Evolutionary conservation across 192 early-diverging fungal genomes (phyloP).

Genomic region (Coemansia sp.): DNA sequence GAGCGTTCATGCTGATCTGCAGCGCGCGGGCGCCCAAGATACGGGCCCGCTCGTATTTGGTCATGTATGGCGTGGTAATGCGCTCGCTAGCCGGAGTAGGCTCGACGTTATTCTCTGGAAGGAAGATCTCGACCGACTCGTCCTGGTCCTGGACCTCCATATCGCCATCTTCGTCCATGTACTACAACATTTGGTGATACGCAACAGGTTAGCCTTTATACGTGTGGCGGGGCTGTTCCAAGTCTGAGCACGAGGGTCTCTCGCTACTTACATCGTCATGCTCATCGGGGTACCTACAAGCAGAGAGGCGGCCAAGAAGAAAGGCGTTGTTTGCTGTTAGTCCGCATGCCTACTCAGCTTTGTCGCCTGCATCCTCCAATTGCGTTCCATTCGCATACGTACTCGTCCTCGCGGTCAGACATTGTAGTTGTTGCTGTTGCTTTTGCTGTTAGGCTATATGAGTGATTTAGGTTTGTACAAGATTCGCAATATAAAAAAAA

Average conservation of each 20-base stretch:
- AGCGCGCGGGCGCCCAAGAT: conserved; percentile 91
- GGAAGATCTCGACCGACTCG: conserved; percentile 48
- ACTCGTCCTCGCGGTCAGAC: conserved; percentile 48
- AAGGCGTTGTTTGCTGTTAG: not conserved
- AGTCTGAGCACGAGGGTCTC: not conserved
- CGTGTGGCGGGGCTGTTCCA: not conserved
- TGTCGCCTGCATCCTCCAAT: too few relatives aligned
- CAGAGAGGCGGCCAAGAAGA: not conserved
- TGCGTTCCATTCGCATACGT: conserved; percentile 7
- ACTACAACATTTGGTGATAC: conserved; percentile 11
- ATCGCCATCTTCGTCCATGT: conserved; percentile 24
- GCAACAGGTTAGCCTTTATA: not conserved
- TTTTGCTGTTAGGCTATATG: not conserved
- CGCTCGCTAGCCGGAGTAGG: conserved; percentile 65
- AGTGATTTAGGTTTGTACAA: conserved; percentile 5
- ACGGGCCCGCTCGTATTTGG: conserved; percentile 95
- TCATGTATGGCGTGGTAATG: conserved; percentile 98
- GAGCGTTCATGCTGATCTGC: conserved; percentile 99
- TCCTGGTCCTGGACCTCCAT: conserved; percentile 35
- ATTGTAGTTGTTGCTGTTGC: too few relatives aligned
- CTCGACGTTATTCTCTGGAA: conserved; percentile 38
- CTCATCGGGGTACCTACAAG: conserved; percentile 18
- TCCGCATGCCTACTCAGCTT: too few relatives aligned
- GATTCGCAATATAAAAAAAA: conserved; percentile 1
- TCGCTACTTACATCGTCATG: conserved; percentile 8